Percentiles rank a stretch among this genome's conserved stretches.
phyloP scores from a whole-genome alignment of 345 rosid species.

The Citrus sinensis region DVS_A1.0 CM039169.1:1412501-1413000 shows the following conservation, averaged over 20 bases:
- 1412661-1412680: constrained; percentile 4
- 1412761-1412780: neutral
- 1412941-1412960: neutral
- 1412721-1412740: neutral
- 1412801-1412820: neutral
- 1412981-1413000: neutral
- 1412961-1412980: neutral
- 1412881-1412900: neutral
- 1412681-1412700: constrained; percentile 5
- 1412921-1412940: neutral
- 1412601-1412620: constrained; percentile 73
- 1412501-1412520: constrained; percentile 12
- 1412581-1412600: constrained; percentile 72
- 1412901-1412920: neutral
- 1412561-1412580: neutral
- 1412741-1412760: neutral
- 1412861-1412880: neutral
- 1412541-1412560: constrained; percentile 2
- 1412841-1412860: neutral
- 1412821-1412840: neutral
- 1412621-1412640: constrained; percentile 69
- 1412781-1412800: neutral
- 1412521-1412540: neutral
- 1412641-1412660: constrained; percentile 60
- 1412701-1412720: neutral